Percentiles rank a stretch among this genome's conserved stretches.
These are phyloP conservation scores for Scenedesmus sp. DNA, from an alignment of 163 green algal species.

Conservation along the genomic window DNA sequence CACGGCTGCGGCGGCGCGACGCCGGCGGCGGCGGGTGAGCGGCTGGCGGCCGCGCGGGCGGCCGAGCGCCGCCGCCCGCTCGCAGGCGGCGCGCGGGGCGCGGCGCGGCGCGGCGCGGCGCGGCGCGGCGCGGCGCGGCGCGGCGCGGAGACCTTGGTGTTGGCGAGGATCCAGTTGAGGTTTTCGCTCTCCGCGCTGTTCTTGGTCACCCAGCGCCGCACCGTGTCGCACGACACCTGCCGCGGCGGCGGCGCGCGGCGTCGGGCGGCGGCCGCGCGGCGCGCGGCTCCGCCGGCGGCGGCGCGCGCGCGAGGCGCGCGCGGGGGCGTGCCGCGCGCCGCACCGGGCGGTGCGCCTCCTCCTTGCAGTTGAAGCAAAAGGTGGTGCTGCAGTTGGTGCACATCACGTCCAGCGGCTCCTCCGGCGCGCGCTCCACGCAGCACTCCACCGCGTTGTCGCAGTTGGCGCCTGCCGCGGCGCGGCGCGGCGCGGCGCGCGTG, in stretches of 20 bases:
- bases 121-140: too few relatives aligned
- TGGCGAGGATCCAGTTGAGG: conserved; percentile 97
- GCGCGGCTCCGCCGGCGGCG: background rate
- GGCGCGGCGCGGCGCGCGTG: background rate
- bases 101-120: too few relatives aligned
- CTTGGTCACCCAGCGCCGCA: conserved; percentile 92
- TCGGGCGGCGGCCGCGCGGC: background rate
- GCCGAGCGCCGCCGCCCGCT: too few relatives aligned
- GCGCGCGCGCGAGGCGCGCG: background rate
- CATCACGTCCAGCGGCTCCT: conserved; percentile 82
- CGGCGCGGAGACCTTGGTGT: too few relatives aligned
- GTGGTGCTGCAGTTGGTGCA: conserved; percentile 87
- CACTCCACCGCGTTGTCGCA: conserved; percentile 83
- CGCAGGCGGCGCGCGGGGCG: too few relatives aligned
- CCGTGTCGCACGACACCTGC: conserved; percentile 89
- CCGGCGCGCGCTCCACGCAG: conserved; percentile 59
- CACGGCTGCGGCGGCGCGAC: too few relatives aligned
- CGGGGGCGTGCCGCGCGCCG: conserved; percentile 5
- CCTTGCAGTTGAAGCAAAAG: conserved; percentile 97
- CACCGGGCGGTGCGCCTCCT: conserved; percentile 96
- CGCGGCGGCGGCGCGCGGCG: background rate
- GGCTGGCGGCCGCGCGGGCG: too few relatives aligned
- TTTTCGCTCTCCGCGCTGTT: conserved; percentile 98
- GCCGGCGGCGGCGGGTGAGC: too few relatives aligned
- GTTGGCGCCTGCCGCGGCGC: conserved; percentile 46